These are phyloP conservation scores for Hypseocharis bilobata DNA, from an alignment of 441 rosid species.

Conservation along the genomic window DNA sequence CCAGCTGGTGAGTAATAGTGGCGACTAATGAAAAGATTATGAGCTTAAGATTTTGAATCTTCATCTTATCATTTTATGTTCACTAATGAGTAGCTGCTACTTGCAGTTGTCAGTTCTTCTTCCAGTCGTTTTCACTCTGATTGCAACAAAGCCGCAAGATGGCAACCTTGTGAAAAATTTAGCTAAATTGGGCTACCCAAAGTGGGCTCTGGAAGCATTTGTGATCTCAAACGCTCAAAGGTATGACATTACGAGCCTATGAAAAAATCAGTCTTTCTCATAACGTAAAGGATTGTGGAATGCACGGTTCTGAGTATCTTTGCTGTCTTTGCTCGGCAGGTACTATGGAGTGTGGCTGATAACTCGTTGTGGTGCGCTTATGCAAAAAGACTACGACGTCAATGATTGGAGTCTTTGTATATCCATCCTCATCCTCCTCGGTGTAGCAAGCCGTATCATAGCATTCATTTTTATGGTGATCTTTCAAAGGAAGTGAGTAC, in stretches of 20 bases:
- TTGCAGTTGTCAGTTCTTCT: constrained; percentile 89
- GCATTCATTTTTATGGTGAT: constrained; percentile 66
- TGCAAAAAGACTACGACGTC: constrained; percentile 48
- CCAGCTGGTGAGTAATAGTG: constrained; percentile 56
- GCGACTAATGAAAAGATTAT: neutral
- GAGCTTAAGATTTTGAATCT: neutral
- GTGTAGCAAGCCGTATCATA: constrained; percentile 37
- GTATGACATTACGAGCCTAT: constrained; percentile 25
- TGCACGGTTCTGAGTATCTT: neutral
- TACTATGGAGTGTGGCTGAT: constrained; percentile 86
- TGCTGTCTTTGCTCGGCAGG: constrained; percentile 32
- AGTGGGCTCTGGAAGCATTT: constrained; percentile 84
- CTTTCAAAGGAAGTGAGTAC: constrained; percentile 49
- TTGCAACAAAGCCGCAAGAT: constrained; percentile 47
- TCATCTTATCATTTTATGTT: neutral
- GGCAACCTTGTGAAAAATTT: constrained; percentile 32
- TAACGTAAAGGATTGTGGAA: neutral
- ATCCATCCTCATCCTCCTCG: constrained; percentile 44
- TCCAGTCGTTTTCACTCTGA: constrained; percentile 85
- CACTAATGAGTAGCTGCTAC: neutral
- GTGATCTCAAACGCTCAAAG: constrained; percentile 68
- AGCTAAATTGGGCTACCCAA: constrained; percentile 60
- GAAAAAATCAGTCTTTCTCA: neutral
- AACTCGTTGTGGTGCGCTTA: constrained; percentile 66
- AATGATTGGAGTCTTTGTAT: constrained; percentile 54